Evolutionary conservation across 2,329 filamentous ascomycete genomes (phyloP), one percentile per base, ranked within the genome.

Genomic region (Chrysoporthe deuterocubensis): DNA sequence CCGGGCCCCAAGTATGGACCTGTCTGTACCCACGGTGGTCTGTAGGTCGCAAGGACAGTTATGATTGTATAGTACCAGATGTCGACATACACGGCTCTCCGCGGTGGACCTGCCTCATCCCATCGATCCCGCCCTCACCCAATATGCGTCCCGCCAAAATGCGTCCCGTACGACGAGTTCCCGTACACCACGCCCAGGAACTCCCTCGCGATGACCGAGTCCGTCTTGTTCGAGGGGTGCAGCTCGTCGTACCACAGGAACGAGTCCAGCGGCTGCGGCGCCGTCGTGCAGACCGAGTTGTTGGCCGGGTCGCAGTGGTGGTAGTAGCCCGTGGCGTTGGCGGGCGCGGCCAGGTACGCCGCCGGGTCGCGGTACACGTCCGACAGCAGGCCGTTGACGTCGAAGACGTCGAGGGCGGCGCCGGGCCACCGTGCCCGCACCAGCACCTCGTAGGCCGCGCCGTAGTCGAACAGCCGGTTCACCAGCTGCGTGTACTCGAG

Each of bases 241-340:
- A 94, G 76, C 74, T 89, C 86, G 77, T 95, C 91, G 73, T 84
- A 85, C 90, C 91, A 94, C 75, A 93, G 71, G 75, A 87, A 94
- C 58, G 85, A 88, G 71, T 90, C 86, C 44, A 81, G 77, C 44
- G 81, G 80, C 3, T 81, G 67, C 16, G 77, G 71, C 48, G 80
- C 78, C 67, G 79, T 68, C 4, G 74, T 74, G 70, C 84, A 87
- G 4, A 74, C 69, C 4, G 67, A 64, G 9, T 71, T 68, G 26
- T 76, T 72, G 14, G 69, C 67, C 1, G 74, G 66, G 34, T 75
- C 63, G 73, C 91, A 93, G 32, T 85, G 78, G 57, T 86, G 81
- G 65, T 85, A 87, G 56, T 81, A 87, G 0, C 86, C 85, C 0
- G 84, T 86, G 1, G 88, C 86, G 73, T 93, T 89, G 6, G 86